Evolutionary conservation across 345 rosid genomes (phyloP).

Genomic region (Sisymbrium altissimum): DNA sequence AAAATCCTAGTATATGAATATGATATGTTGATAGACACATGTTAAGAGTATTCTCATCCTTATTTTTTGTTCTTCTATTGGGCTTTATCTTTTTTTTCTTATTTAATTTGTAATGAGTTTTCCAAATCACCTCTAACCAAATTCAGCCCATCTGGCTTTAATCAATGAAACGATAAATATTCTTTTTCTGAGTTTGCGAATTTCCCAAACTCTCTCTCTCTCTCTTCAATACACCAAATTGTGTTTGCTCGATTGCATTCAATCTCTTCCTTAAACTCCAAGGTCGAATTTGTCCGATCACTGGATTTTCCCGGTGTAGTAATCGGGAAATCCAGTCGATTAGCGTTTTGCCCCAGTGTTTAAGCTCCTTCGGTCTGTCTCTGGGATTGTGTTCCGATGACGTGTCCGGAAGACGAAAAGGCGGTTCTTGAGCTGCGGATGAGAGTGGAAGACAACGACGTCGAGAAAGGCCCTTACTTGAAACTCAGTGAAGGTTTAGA

Average conservation of each 20-base stretch:
- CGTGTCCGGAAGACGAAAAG: constrained; percentile 40
- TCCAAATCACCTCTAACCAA: no score
- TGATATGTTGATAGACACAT: no score
- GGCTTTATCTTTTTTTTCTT: no score
- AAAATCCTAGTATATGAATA: no score
- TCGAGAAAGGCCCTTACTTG: constrained; percentile 36
- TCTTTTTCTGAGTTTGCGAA: background rate
- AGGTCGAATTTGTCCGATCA: constrained; percentile 3
- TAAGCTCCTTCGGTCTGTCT: background rate
- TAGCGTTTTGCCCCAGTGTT: background rate
- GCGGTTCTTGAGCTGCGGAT: constrained; percentile 52
- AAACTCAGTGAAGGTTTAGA: constrained; percentile 41
- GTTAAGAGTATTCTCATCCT: no score
- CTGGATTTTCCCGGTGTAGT: background rate
- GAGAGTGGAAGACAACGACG: constrained; percentile 33
- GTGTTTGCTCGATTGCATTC: background rate
- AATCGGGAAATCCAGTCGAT: constrained; percentile 19
- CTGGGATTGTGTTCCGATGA: constrained; percentile 37
- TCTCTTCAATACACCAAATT: no score
- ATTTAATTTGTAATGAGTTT: no score
- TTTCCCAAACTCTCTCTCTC: background rate
- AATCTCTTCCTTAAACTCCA: background rate
- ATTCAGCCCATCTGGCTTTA: no score
- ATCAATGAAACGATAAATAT: no score
- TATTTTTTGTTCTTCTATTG: no score